Conservation (phyloP, 148 eudicot genomes). For the Cornus kousa region DNA sequence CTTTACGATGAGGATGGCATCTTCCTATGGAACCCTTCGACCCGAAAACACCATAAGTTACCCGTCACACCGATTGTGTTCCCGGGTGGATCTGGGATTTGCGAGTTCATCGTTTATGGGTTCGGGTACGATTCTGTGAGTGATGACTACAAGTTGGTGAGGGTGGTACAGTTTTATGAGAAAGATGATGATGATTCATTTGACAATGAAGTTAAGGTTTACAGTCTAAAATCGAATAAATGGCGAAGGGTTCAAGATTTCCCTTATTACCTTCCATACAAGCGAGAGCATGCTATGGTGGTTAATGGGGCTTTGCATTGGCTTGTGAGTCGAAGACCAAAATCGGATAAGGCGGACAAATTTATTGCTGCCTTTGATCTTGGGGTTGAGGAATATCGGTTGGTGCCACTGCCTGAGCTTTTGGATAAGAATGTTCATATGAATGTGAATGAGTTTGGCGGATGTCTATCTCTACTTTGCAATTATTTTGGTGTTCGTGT, state of each 20-base stretch:
- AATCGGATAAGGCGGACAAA: not conserved
- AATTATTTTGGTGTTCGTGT: not conserved
- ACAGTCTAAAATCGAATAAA: conserved; percentile 26
- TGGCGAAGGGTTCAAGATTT: conserved; percentile 9
- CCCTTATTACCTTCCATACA: conserved; percentile 21
- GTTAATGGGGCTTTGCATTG: conserved; percentile 37
- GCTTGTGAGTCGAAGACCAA: conserved; percentile 11
- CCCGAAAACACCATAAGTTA: conserved; percentile 10
- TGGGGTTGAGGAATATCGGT: no score
- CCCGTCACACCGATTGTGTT: conserved; percentile 6
- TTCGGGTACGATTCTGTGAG: conserved; percentile 18
- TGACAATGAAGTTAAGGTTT: conserved; percentile 31
- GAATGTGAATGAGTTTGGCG: conserved; percentile 20
- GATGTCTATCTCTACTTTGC: conserved; percentile 17
- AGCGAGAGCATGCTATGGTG: conserved; percentile 10
- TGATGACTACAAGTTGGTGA: not conserved
- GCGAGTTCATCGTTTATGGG: conserved; percentile 15
- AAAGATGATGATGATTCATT: not conserved
- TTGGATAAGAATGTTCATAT: conserved; percentile 4
- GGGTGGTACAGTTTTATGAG: conserved; percentile 24
- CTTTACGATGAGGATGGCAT: not conserved
- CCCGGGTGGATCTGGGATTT: not conserved
- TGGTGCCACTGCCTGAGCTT: conserved; percentile 24
- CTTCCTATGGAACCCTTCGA: conserved; percentile 23
- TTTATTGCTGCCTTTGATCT: conserved; percentile 3